phyloP scores from a whole-genome alignment of 1,284 basidiomycete species.

The Ceratobasidium sp. region DNA sequence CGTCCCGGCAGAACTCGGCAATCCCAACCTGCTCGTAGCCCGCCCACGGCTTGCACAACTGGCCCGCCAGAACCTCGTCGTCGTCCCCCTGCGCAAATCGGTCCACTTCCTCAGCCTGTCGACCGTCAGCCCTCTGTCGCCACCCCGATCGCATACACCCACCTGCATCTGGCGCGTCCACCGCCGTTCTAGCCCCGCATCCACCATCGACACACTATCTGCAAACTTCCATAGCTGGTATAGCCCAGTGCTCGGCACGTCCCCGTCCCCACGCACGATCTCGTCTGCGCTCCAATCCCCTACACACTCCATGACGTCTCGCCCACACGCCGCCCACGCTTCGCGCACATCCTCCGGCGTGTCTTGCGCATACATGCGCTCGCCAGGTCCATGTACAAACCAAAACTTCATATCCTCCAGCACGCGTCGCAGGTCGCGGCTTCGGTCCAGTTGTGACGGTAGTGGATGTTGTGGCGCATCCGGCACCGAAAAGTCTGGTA shows the following conservation, averaged over 20 bases:
- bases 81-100: slow-evolving; percentile 61
- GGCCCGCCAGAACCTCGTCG: slow-evolving; percentile 64
- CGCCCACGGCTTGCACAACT: slow-evolving; percentile 61
- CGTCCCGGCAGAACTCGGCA: slow-evolving; percentile 61
- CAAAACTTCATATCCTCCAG: slow-evolving; percentile 72
- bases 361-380: not conserved
- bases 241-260: slow-evolving; percentile 2
- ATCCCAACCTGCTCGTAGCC: slow-evolving; percentile 52
- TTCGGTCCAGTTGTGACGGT: slow-evolving; percentile 57
- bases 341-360: slow-evolving; percentile 24
- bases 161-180: slow-evolving; percentile 63
- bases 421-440: slow-evolving; percentile 70
- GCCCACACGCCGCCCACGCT: slow-evolving; percentile 37
- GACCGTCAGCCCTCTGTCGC: slow-evolving; percentile 48
- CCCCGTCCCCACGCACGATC: not conserved
- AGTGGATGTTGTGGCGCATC: slow-evolving; percentile 60
- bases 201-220: slow-evolving; percentile 68
- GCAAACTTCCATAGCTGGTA: slow-evolving; percentile 50
- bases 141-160: slow-evolving; percentile 43
- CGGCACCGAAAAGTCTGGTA: slow-evolving; percentile 52
- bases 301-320: slow-evolving; percentile 37
- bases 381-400: slow-evolving; percentile 52
- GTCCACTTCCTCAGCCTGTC: slow-evolving; percentile 59
- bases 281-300: slow-evolving; percentile 47
- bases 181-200: slow-evolving; percentile 65